Conservation (phyloP, 2,329 filamentous ascomycete genomes). For the Drechslera avenae region DNA sequence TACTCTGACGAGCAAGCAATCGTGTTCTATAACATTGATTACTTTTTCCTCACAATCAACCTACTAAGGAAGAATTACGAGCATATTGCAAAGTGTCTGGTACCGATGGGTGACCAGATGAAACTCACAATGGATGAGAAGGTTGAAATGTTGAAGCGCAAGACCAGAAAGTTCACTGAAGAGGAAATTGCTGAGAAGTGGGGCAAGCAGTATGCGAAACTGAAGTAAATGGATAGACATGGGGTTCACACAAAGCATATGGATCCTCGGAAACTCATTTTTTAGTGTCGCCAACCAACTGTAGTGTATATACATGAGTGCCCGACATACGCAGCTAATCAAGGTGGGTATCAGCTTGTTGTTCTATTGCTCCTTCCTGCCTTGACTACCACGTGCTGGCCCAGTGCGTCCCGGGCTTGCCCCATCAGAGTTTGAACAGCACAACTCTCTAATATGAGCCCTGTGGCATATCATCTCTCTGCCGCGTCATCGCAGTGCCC, state of each 20-base stretch:
- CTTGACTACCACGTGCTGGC: not conserved
- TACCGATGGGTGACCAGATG: slow-evolving; percentile 76
- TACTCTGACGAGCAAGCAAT: slow-evolving; percentile 72
- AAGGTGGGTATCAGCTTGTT: too few species aligned
- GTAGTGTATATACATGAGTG: not conserved
- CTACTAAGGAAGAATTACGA: slow-evolving; percentile 74
- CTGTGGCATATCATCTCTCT: not conserved
- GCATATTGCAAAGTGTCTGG: slow-evolving; percentile 70
- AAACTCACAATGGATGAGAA: slow-evolving; percentile 67
- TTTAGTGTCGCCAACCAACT: not conserved
- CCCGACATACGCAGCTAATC: not conserved
- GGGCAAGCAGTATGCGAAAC: slow-evolving; percentile 41
- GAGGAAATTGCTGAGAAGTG: slow-evolving; percentile 68
- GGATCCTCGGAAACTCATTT: too few species aligned
- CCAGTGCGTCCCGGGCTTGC: not conserved
- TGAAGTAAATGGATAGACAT: slow-evolving; percentile 22
- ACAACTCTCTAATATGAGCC: not conserved
- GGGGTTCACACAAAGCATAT: not conserved
- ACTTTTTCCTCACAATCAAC: slow-evolving; percentile 73
- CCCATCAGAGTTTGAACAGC: not conserved
- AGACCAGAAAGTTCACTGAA: slow-evolving; percentile 69
- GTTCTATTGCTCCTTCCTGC: not conserved
- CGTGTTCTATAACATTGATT: slow-evolving; percentile 82
- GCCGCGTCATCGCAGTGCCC: not conserved
- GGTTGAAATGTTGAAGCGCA: slow-evolving; percentile 65